phyloP scores from a whole-genome alignment of 2,329 filamentous ascomycete species.

The Sporothrix humicola region DNA sequence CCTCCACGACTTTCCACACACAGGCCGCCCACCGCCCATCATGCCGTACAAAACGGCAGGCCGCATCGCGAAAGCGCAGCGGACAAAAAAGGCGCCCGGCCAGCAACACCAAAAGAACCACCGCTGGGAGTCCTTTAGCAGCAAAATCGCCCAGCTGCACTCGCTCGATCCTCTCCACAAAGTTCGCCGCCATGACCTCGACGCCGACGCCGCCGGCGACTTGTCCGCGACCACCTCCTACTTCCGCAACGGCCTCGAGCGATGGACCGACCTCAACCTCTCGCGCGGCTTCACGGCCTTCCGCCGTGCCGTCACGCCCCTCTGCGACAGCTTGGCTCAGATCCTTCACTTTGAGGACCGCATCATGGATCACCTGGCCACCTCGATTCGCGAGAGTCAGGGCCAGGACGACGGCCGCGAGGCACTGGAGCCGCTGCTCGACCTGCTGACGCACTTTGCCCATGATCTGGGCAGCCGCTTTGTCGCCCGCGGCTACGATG shows the following conservation, averaged over 20 bases:
- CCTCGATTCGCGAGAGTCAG: slow-evolving; percentile 70
- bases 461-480: slow-evolving; percentile 88
- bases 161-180: slow-evolving; percentile 88
- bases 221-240: slow-evolving; percentile 80
- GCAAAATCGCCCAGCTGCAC: slow-evolving; percentile 88
- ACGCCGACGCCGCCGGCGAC: slow-evolving; percentile 66
- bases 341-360: slow-evolving; percentile 87
- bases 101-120: slow-evolving; percentile 74
- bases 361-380: slow-evolving; percentile 78
- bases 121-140: slow-evolving; percentile 88
- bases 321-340: slow-evolving; percentile 89
- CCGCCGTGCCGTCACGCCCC: slow-evolving; percentile 71
- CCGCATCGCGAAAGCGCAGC: slow-evolving; percentile 71
- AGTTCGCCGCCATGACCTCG: slow-evolving; percentile 82
- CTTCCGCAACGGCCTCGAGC: slow-evolving; percentile 79
- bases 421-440: slow-evolving; percentile 83
- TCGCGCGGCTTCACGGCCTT: slow-evolving; percentile 81
- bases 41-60: slow-evolving; percentile 69
- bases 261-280: slow-evolving; percentile 91
- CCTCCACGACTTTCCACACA: background rate
- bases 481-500: slow-evolving; percentile 76
- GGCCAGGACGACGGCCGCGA: slow-evolving; percentile 66
- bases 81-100: slow-evolving; percentile 63
- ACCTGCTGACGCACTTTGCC: slow-evolving; percentile 90
- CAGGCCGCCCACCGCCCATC: slow-evolving; percentile 42